These are phyloP conservation scores for Boletellus ananas DNA, from an alignment of 768 basidiomycete species.

Conservation along the genomic window DNA sequence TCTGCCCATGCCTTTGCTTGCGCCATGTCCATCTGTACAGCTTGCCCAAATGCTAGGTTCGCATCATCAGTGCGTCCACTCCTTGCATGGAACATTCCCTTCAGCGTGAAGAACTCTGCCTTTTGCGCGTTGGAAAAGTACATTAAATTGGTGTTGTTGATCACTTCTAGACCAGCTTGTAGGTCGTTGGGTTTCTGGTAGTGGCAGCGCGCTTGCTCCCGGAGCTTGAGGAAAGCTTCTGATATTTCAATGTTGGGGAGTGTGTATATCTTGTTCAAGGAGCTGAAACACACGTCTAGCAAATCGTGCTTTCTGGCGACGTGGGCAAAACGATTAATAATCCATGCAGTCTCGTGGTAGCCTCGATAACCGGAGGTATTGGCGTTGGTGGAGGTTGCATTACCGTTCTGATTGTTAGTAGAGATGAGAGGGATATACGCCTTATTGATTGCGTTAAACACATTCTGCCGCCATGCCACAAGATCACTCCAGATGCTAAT, in stretches of 20 bases:
- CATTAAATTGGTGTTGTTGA: slow-evolving; percentile 98
- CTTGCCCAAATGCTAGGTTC: slow-evolving; percentile 87
- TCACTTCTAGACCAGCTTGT: slow-evolving; percentile 92
- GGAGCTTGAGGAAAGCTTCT: slow-evolving; percentile 96
- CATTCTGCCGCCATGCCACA: slow-evolving; percentile 99
- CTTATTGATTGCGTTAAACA: slow-evolving; percentile 96
- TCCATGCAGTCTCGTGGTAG: slow-evolving; percentile 99
- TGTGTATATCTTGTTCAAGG: slow-evolving; percentile 96
- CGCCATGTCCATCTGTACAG: slow-evolving; percentile 92
- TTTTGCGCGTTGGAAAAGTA: slow-evolving; percentile 95
- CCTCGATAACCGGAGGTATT: slow-evolving; percentile 92
- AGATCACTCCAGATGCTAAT: slow-evolving; percentile 99
- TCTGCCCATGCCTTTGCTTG: slow-evolving; percentile 98
- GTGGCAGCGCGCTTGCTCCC: slow-evolving; percentile 97
- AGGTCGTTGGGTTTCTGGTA: slow-evolving; percentile 94
- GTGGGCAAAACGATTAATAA: slow-evolving; percentile 98
- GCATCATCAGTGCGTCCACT: slow-evolving; percentile 86
- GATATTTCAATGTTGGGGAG: slow-evolving; percentile 99
- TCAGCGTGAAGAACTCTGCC: slow-evolving; percentile 97
- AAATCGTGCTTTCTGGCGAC: slow-evolving; percentile 96
- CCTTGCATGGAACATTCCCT: slow-evolving; percentile 96
- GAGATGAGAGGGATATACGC: slow-evolving; percentile 89
- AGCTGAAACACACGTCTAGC: slow-evolving; percentile 91
- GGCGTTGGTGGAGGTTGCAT: slow-evolving; percentile 50
- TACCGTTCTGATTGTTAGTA: slow-evolving; percentile 48